Evolutionary conservation across 306 rosid species (phyloP), one percentile per base, ranked within the genome.

Genomic region (Urtica urens): DNA sequence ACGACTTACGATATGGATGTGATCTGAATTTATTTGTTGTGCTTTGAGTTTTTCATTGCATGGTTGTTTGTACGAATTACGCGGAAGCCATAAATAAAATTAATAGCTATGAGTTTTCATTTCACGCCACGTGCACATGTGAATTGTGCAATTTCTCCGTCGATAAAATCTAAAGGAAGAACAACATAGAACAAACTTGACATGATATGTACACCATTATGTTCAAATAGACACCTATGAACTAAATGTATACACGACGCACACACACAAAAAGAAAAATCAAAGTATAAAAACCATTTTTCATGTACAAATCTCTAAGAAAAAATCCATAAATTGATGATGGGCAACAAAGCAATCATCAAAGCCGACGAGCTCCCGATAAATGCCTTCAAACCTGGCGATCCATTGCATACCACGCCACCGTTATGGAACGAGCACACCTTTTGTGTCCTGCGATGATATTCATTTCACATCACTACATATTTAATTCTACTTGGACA

Each of bases 401-500:
- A 84, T 52, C 77, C 87, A 60, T 66, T 79, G 73, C 97, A 90
- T 0, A 66, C 53, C 14, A 77, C 80, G 56, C 72, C 69, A 26
- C 62, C 35, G 73, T 75, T 11, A 55, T 84, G 92, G 51, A 78
- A 90, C 2, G 77, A 43, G 69, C 97, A 90, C 16, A 72, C 78
- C 40, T 29, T 65, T 51, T 64, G 82, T 25, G 43, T 71, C 92
- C 97, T 88, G 78, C 53, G 71, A 28, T 29, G 22, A 33, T 66
- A 31, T 10, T 19, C 3, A 46, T 16, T 4, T 7, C 47, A n/a
- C n/a, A n/a, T n/a, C n/a, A n/a, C n/a, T n/a, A n/a, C n/a, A n/a
- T n/a, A n/a, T n/a, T n/a, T n/a, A n/a, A n/a, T n/a, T n/a, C n/a
- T n/a, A n/a, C n/a, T n/a, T n/a, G n/a, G n/a, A n/a, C n/a, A n/a